Conservation (phyloP, 1,284 basidiomycete genomes). For the Trametes hirsuta region DNA sequence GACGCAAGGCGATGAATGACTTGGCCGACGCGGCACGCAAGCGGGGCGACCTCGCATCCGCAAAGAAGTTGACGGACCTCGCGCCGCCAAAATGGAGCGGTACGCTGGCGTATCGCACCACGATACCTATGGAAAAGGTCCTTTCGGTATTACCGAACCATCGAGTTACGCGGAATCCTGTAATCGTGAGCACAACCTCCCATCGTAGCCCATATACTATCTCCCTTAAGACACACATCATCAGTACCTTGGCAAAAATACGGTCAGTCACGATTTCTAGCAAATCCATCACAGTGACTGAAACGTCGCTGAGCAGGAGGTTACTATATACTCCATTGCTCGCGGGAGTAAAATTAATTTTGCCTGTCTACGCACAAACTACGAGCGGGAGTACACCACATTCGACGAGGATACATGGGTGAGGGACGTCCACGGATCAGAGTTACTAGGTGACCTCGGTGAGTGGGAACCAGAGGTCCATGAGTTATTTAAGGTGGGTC, state of each 20-base stretch:
- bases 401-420: constrained; percentile 41
- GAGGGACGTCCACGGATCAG: constrained; percentile 32
- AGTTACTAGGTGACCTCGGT: constrained; percentile 37
- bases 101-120: constrained; percentile 41
- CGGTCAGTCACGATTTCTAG: constrained; percentile 29
- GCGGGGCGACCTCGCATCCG: constrained; percentile 22
- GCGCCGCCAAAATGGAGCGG: constrained; percentile 45
- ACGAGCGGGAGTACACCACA: constrained; percentile 38
- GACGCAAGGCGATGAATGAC: constrained; percentile 30
- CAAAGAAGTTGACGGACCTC: constrained; percentile 22
- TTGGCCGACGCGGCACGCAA: constrained; percentile 24
- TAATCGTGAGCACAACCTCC: constrained; percentile 38
- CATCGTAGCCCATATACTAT: too few relatives aligned
- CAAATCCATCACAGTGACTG: background rate
- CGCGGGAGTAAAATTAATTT: constrained; percentile 47
- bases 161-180: constrained; percentile 36
- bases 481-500: constrained; percentile 42
- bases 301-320: constrained; percentile 36
- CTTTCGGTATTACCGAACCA: constrained; percentile 37
- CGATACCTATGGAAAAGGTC: constrained; percentile 42
- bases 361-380: constrained; percentile 40
- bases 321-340: constrained; percentile 49
- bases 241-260: constrained; percentile 49
- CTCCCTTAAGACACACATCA: background rate
- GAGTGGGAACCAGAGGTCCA: constrained; percentile 47